Base-by-base conservation (phyloP, 2,329 filamentous ascomycete species). In the Mycosphaerella sp. region DNA sequence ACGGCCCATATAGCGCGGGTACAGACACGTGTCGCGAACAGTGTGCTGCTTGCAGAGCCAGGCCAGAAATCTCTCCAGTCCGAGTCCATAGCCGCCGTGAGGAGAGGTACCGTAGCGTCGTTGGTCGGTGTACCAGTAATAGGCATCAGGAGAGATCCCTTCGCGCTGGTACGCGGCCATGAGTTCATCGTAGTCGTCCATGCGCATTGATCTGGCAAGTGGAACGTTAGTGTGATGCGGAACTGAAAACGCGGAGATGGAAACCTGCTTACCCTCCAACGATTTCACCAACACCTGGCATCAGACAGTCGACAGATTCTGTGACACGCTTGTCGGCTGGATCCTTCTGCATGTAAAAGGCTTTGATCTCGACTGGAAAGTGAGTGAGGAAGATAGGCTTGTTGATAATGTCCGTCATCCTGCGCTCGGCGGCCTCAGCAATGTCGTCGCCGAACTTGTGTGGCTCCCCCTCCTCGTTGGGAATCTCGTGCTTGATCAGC, bases 261-360 rank as follows among this genome's bases (percentile, higher is more conserved):
- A n/a, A 3, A 10, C 35, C 14, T 16, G 41, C 41, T 37, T 36
- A 53, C 47, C 54, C 53, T 46, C 58, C 57, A 2, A 97, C 89
- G 66, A 97, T 95, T 77, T 97, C 93, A 54, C 93, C 93, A 21
- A 98, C 93, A 61, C 89, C 89, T 9, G 93, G 93, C 89, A 98
- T 85, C 56, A 86, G 68, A 53, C 80, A 79, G 59, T 98, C 93
- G 12, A 97, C 91, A 56, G 83, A 89, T 77, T 98, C 91, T 0
- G 93, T 98, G 25, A 96, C 89, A 21, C 90, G 81, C 27, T 72
- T 74, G 67, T 98, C 93, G 27, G 79, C 72, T 39, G 78, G 76
- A 63, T 91, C 93, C 73, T 86, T 90, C 73, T 90, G 85, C 93
- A 98, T 98, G 79, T 98, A 98, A 71, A 98, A 98, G 1, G 93